Evolutionary conservation across 805 yeast species (phyloP), one percentile per base, ranked within the genome.

Genomic region (Yarrowia sp.): DNA sequence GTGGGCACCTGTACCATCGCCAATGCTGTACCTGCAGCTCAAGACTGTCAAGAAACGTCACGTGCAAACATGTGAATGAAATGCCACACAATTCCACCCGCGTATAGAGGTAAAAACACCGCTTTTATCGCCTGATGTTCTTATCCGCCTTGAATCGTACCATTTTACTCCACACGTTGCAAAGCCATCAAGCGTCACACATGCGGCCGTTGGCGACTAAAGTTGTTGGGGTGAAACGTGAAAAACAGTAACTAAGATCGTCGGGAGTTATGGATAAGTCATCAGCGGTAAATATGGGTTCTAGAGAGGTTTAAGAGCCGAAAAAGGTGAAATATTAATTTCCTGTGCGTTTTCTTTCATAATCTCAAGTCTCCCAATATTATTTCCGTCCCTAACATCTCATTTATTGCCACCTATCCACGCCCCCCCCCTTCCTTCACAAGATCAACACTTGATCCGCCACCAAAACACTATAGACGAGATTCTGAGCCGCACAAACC

Each of bases 201-300:
- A 52, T 38, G 58, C 58, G n/a, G 34, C 43, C 30, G 43, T 36
- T 38, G 58, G 19, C n/a, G 43, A 19, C 42, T 52, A 52, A 52
- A 17, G 20, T 52, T 52, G 58, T 52, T 52, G 58, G 58, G 58
- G 55, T 19, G 56, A 52, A 52, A 52, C 43, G 58, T 52, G 58
- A 52, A 52, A 52, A 52, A 52, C 58, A 19, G 56, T 13, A 30
- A 30, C 49, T 30, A 15, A 9, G 36, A 47, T 47, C 38, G 52
- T 30, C 38, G 38, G 49, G 30, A 19, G 49, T 24, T 24, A 24
- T 24, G 13, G 49, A 44, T 44, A 44, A 19, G 49, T 44, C 49
- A 44, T 44, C 49, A 42, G 24, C 14, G 24, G 30, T 24, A 24
- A 5, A 24, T 24, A 7, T 24, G 30, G 30, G 3, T 24, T 24